Conservation (phyloP, 345 rosid genomes). For the Citrus medica region DNA sequence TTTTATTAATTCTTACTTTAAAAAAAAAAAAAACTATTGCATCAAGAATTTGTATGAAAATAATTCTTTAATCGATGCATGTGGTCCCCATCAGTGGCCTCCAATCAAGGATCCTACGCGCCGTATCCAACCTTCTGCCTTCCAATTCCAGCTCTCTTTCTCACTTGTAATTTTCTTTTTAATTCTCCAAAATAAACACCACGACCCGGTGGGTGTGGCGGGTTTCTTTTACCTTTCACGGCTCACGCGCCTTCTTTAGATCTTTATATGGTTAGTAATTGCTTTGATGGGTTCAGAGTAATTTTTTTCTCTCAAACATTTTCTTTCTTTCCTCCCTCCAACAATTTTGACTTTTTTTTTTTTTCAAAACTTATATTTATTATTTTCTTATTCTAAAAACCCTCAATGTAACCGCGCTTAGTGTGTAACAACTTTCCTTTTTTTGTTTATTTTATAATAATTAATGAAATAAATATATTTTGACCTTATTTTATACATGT, state of each 20-base stretch:
- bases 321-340: not conserved
- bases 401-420: not conserved
- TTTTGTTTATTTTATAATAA: too few species aligned
- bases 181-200: not conserved
- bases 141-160: constrained; percentile 4
- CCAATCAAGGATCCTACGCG: not conserved
- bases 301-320: not conserved
- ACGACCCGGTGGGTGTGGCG: not conserved
- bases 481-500: too few species aligned
- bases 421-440: too few species aligned
- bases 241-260: not conserved
- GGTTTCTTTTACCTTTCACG: not conserved
- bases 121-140: constrained; percentile 8
- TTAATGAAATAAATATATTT: too few species aligned
- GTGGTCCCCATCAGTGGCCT: constrained; percentile 4
- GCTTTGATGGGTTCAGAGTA: not conserved
- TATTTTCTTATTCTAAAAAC: not conserved
- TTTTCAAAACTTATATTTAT: too few species aligned
- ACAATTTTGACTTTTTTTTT: not conserved
- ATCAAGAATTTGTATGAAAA: not conserved
- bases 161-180: not conserved
- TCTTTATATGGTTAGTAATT: too few species aligned
- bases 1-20: too few species aligned
- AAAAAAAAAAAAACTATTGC: not conserved
- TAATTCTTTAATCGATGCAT: not conserved